Conservation (phyloP, 768 basidiomycete genomes). For the Pleurotus cornucopiae region DNA sequence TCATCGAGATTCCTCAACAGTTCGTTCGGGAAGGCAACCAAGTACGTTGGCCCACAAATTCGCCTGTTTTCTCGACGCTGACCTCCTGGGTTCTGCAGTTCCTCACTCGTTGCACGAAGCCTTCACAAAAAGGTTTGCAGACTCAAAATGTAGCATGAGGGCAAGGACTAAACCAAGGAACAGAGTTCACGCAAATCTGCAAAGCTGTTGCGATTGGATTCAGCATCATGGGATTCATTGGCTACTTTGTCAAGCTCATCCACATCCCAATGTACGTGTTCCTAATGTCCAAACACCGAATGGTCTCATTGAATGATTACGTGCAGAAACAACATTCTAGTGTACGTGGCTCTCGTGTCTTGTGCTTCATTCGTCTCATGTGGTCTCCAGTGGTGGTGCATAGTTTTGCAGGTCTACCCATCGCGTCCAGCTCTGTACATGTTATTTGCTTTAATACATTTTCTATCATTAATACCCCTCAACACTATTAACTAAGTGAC, state of each 20-base stretch:
- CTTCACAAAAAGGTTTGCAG: conserved; percentile 81
- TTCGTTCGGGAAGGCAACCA: conserved; percentile 93
- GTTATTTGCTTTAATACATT: conserved; percentile 13
- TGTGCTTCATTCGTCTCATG: conserved; percentile 18
- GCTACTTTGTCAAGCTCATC: conserved; percentile 97
- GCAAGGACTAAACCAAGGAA: background rate
- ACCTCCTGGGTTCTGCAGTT: conserved; percentile 52
- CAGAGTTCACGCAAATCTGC: conserved; percentile 94
- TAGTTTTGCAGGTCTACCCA: conserved; percentile 26
- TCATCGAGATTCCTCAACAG: conserved; percentile 87
- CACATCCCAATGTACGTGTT: conserved; percentile 93
- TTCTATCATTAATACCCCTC: conserved; percentile 11
- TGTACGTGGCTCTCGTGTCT: conserved; percentile 56
- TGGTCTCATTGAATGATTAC: conserved; percentile 11
- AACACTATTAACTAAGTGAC: too few species aligned
- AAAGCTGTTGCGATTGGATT: conserved; percentile 97
- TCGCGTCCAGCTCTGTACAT: conserved; percentile 14
- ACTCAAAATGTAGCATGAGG: background rate
- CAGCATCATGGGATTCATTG: conserved; percentile 99
- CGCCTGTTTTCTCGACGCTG: background rate
- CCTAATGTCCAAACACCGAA: background rate
- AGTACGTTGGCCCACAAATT: conserved; percentile 39
- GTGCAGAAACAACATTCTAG: conserved; percentile 90
- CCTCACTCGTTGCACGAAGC: conserved; percentile 95
- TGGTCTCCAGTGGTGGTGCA: conserved; percentile 64